Conservation (phyloP, 2,329 filamentous ascomycete genomes). For the Aspergillus sojae region DNA sequence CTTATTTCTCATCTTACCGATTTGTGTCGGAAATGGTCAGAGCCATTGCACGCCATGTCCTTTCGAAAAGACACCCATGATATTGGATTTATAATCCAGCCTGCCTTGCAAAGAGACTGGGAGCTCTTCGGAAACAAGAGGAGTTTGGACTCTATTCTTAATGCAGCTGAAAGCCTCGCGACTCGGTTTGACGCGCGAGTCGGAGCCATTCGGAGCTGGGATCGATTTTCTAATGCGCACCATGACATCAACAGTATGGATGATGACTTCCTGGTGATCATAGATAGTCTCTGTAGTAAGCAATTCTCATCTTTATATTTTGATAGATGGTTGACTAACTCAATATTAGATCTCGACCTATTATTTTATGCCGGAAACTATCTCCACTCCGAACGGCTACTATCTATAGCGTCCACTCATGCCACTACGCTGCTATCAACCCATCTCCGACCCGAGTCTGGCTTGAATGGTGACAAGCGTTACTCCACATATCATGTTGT, state of each 20-base stretch:
- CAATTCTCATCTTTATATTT: fast-evolving
- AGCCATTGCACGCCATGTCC: slow-evolving; percentile 20
- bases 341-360: slow-evolving; percentile 37
- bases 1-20: not conserved
- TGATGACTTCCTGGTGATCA: slow-evolving; percentile 45
- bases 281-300: slow-evolving; percentile 42
- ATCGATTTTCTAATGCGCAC: slow-evolving; percentile 19
- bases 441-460: slow-evolving; percentile 32
- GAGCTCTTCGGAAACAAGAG: slow-evolving; percentile 42
- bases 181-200: slow-evolving; percentile 39
- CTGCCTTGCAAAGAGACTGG: slow-evolving; percentile 51
- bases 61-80: slow-evolving; percentile 56
- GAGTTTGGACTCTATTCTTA: slow-evolving; percentile 17
- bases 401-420: slow-evolving; percentile 42
- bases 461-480: not conserved
- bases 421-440: slow-evolving; percentile 40
- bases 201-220: slow-evolving; percentile 44
- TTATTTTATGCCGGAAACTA: slow-evolving; percentile 41
- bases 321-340: not conserved
- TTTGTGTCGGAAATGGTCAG: slow-evolving; percentile 18
- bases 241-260: slow-evolving; percentile 35
- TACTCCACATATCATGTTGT: slow-evolving; percentile 26
- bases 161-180: slow-evolving; percentile 28
- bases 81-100: slow-evolving; percentile 57
- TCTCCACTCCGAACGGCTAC: slow-evolving; percentile 26